Percentiles rank a stretch among this genome's conserved stretches.
Evolutionary conservation across 352 stramenopile species (phyloP).

Genomic region (Phytophthora aleatoria): DNA sequence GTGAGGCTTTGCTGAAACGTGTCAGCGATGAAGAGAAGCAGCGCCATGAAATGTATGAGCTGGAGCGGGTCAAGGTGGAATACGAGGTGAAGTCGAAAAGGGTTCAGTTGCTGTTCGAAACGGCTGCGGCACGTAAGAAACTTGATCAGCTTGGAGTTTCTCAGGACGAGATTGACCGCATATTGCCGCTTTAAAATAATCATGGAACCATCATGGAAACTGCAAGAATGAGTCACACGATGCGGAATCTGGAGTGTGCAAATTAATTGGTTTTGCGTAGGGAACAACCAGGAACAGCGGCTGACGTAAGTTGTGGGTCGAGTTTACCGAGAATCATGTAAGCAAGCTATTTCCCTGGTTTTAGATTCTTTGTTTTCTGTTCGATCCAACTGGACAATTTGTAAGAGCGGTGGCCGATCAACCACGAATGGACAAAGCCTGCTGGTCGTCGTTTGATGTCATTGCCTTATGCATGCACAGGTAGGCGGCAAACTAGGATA

Average conservation of each 20-base stretch:
- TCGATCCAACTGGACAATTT: too few species aligned
- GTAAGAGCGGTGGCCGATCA: too few species aligned
- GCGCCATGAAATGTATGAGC: constrained; percentile 27
- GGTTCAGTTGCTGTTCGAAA: constrained; percentile 52
- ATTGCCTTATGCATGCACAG: too few species aligned
- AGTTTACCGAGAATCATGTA: neutral
- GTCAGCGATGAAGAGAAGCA: constrained; percentile 37
- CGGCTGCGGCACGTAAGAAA: constrained; percentile 49
- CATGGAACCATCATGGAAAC: too few species aligned
- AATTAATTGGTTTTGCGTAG: neutral
- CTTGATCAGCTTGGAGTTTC: constrained; percentile 51
- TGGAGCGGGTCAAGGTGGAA: constrained; percentile 34
- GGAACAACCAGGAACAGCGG: neutral
- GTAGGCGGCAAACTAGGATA: too few species aligned
- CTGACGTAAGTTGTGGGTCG: neutral
- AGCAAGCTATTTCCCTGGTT: too few species aligned
- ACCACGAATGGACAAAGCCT: too few species aligned
- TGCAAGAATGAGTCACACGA: neutral
- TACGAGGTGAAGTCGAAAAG: constrained; percentile 38
- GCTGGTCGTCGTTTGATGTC: too few species aligned
- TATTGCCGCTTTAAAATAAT: constrained; percentile 40
- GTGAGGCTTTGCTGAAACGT: constrained; percentile 29
- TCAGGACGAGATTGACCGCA: constrained; percentile 42
- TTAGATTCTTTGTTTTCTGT: too few species aligned
- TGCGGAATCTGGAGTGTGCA: neutral